phyloP scores from a whole-genome alignment of 345 rosid genomes.

The Cardamine resedifolia region DNA sequence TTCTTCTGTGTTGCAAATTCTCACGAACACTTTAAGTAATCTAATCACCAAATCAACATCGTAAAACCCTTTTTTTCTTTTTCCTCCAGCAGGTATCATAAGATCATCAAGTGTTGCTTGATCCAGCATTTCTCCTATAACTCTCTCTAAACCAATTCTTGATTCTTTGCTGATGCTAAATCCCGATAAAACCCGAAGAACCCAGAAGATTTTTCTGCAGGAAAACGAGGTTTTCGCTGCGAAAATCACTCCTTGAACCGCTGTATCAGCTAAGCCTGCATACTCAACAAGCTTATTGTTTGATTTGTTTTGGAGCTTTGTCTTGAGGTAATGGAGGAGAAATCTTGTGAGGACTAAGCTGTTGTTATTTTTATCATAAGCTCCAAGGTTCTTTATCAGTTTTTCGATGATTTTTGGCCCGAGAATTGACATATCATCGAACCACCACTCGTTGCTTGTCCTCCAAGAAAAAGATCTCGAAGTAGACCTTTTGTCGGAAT shows the following conservation, averaged over 20 bases:
- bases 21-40: constrained; percentile 52
- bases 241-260: constrained; percentile 54
- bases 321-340: constrained; percentile 69
- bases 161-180: constrained; percentile 56
- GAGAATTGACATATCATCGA: constrained; percentile 53
- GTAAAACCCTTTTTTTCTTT: constrained; percentile 47
- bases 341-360: constrained; percentile 67
- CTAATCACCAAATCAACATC: constrained; percentile 66
- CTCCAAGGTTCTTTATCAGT: constrained; percentile 51
- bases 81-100: constrained; percentile 49
- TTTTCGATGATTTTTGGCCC: constrained; percentile 52
- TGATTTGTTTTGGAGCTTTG: constrained; percentile 34
- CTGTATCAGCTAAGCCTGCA: constrained; percentile 53
- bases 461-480: constrained; percentile 38
- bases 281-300: constrained; percentile 40
- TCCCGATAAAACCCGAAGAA: constrained; percentile 51
- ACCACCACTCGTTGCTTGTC: constrained; percentile 72
- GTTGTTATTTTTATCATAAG: constrained; percentile 46
- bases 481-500: constrained; percentile 45
- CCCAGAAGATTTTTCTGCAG: constrained; percentile 63
- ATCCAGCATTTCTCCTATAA: constrained; percentile 64
- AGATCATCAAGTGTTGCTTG: constrained; percentile 79
- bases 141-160: constrained; percentile 57
- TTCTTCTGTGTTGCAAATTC: constrained; percentile 21
- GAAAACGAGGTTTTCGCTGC: constrained; percentile 51